Percentiles rank a stretch among this genome's conserved stretches.
Conservation (phyloP, 1,284 basidiomycete genomes). For the Athelia sp. region DNA sequence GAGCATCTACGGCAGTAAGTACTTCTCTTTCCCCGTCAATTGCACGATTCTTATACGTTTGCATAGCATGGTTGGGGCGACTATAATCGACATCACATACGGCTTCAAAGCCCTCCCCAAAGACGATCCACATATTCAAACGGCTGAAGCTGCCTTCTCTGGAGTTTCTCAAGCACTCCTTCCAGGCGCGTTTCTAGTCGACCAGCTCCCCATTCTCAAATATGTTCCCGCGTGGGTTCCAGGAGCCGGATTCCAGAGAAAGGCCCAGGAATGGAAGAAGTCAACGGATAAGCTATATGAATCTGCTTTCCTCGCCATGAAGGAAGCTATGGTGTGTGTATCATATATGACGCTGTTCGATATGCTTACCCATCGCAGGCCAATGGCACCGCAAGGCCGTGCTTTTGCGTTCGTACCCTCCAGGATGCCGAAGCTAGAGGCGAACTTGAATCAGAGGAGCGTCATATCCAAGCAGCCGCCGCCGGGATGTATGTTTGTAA, state of each 20-base stretch:
- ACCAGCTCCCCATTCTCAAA: conserved; percentile 1
- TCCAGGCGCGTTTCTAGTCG: conserved; percentile 18
- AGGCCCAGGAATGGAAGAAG: conserved; percentile 23
- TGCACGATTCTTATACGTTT: conserved; percentile 15
- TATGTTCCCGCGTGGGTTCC: conserved; percentile 32
- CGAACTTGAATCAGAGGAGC: background rate
- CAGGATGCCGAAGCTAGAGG: conserved; percentile 1
- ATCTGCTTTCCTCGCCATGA: background rate
- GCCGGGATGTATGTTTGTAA: conserved; percentile 12
- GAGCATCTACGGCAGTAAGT: conserved; percentile 19
- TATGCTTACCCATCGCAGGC: background rate
- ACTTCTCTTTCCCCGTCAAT: too few species aligned
- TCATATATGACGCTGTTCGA: background rate
- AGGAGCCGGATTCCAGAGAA: conserved; percentile 27
- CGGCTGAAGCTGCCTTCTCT: conserved; percentile 15
- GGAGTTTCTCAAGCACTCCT: conserved; percentile 8
- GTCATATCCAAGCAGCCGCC: conserved; percentile 16
- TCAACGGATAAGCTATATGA: background rate
- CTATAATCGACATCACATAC: conserved; percentile 8
- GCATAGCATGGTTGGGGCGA: conserved; percentile 13
- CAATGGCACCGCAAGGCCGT: background rate
- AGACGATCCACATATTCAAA: conserved; percentile 28
- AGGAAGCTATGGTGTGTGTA: background rate
- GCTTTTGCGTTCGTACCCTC: background rate
- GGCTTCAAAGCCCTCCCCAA: conserved; percentile 11